phyloP scores from a whole-genome alignment of 306 rosid species.

The Medicago arabica region DNA sequence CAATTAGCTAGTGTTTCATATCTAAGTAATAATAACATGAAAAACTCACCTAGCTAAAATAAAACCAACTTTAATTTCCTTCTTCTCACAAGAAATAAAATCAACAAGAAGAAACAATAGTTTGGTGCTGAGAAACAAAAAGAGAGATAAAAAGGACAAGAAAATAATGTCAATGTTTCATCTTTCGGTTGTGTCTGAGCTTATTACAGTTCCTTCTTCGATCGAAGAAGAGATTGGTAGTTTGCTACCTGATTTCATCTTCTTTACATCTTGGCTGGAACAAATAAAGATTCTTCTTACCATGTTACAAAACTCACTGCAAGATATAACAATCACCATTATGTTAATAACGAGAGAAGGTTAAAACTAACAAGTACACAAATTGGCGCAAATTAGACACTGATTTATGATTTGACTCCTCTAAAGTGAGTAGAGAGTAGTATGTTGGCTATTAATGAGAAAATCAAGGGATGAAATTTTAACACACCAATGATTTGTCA shows the following conservation, averaged over 20 bases:
- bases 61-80: slow-evolving; percentile 44
- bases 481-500: no score
- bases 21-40: slow-evolving; percentile 40
- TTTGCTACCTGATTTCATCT: slow-evolving; percentile 72
- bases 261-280: slow-evolving; percentile 83
- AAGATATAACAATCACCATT: slow-evolving; percentile 27
- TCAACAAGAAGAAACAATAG: slow-evolving; percentile 32
- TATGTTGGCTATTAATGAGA: no score
- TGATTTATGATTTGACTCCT: neutral
- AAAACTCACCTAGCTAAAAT: slow-evolving; percentile 51
- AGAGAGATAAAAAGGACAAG: slow-evolving; percentile 13
- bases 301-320: slow-evolving; percentile 89
- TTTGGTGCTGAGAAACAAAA: slow-evolving; percentile 34
- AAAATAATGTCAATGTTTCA: slow-evolving; percentile 46
- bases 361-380: neutral
- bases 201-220: slow-evolving; percentile 73
- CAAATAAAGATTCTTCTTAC: slow-evolving; percentile 86
- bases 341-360: neutral
- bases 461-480: no score
- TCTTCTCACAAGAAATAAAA: slow-evolving; percentile 53
- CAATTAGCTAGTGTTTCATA: slow-evolving; percentile 56
- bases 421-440: no score
- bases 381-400: no score
- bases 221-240: slow-evolving; percentile 57
- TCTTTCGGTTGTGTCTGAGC: slow-evolving; percentile 65